These are phyloP conservation scores for Cryptococcus floricola DNA, from an alignment of 1,284 basidiomycete genomes.

Conservation along the genomic window DNA sequence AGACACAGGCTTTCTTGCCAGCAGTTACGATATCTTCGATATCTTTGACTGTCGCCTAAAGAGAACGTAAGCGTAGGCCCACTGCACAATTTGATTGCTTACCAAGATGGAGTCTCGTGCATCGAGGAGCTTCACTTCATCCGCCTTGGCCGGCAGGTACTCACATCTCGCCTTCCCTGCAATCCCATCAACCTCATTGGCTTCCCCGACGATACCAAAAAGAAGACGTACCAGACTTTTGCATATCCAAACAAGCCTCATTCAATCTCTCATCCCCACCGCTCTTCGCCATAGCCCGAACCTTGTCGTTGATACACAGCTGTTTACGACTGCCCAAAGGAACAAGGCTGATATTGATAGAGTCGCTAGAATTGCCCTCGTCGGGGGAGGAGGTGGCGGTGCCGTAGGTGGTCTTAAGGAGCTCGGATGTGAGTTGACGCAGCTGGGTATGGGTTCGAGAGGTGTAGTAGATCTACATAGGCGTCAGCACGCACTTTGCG, in stretches of 20 bases:
- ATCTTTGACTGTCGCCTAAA: constrained; percentile 78
- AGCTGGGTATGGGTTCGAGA: constrained; percentile 95
- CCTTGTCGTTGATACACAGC: constrained; percentile 83
- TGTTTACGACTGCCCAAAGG: constrained; percentile 88
- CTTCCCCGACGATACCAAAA: neutral
- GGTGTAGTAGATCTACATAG: constrained; percentile 71
- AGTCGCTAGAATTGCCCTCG: constrained; percentile 53
- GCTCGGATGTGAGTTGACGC: constrained; percentile 81
- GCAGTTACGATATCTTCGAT: constrained; percentile 85
- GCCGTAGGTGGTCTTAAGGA: constrained; percentile 58
- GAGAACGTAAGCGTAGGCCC: neutral
- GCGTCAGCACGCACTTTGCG: neutral
- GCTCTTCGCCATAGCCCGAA: constrained; percentile 38
- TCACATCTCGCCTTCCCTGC: constrained; percentile 67
- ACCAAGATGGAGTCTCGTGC: constrained; percentile 86
- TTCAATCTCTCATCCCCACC: constrained; percentile 72
- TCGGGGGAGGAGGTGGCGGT: neutral
- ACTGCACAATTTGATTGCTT: constrained; percentile 25
- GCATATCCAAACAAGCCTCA: constrained; percentile 83
- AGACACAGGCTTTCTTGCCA: constrained; percentile 66
- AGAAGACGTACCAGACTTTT: constrained; percentile 60
- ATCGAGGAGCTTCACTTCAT: constrained; percentile 71
- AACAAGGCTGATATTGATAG: constrained; percentile 56
- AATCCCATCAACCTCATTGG: no score
- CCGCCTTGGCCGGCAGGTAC: constrained; percentile 69